Evolutionary conservation across 2,329 filamentous ascomycete genomes (phyloP), one percentile per base, ranked within the genome.

Genomic region (Talaromyces sp.): DNA sequence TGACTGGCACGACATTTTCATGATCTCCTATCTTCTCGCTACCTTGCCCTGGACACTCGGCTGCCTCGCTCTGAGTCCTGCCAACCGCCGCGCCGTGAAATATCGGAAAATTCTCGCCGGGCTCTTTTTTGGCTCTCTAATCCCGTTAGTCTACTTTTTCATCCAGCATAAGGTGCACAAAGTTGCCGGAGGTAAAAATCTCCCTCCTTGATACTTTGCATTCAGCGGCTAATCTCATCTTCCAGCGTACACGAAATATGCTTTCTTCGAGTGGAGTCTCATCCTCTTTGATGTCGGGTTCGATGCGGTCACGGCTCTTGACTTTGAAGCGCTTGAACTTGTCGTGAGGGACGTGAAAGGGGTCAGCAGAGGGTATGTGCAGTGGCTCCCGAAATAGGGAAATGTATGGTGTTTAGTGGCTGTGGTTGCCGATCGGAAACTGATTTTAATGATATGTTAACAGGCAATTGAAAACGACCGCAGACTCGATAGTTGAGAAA

Each of bases 111-210:
- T 89, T 66, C 79, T 98, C 59, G 92, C 90, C 4, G 82, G 85
- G 34, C 83, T 88, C 47, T 99, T 99, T 80, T 99, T 98, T 72
- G 91, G 89, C 58, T 96, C 92, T 4, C 83, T 99, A 33, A 84
- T 97, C 55, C 93, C 93, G 33, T 81, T 99, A 73, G 85, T 98
- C 23, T 98, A 97, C 81, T 99, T 92, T 75, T 99, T 97, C 75
- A 96, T 99, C 66, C 95, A 97, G 76, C 95, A 99, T 82, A 99
- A 99, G 78, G 91, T 99, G 58, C 92, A 99, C 75, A 91, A 89
- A 63, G 87, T 98, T 64, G 83, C 95, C 62, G 95, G 95, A 83
- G 95, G 94, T 98, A 82, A 76, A 88, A 6, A 7, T 61, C 7
- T 16, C 18, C 53, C 16, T 34, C 28, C 10, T 42, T 30, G 1